These are phyloP conservation scores for Metschnikowia henanensis DNA, from an alignment of 805 yeast species.

Conservation along the genomic window DNA sequence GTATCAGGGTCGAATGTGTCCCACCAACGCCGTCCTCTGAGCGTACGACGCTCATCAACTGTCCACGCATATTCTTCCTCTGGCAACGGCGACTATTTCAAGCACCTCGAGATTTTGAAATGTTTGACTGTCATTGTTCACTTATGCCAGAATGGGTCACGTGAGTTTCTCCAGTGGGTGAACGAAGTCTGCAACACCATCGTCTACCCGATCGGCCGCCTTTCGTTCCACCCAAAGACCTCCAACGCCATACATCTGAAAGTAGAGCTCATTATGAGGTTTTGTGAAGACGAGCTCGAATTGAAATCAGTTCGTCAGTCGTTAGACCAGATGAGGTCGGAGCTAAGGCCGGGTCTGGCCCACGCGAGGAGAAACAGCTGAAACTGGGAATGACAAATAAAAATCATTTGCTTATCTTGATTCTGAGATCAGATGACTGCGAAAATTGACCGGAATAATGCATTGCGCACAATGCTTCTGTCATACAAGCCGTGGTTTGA, in stretches of 20 bases:
- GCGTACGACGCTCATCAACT: slow-evolving; percentile 5
- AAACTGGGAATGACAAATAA: background rate
- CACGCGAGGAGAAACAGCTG: background rate
- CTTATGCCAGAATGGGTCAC: slow-evolving; percentile 53
- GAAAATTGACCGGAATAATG: no score
- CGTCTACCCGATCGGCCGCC: slow-evolving; percentile 20
- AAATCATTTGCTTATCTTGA: no score
- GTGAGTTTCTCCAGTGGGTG: slow-evolving; percentile 50
- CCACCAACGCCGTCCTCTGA: background rate
- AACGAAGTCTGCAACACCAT: slow-evolving; percentile 9
- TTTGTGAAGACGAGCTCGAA: slow-evolving; percentile 31
- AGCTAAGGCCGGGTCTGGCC: slow-evolving; percentile 6
- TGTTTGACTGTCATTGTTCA: slow-evolving; percentile 53
- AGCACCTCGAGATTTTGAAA: slow-evolving; percentile 35
- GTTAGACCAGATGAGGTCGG: slow-evolving; percentile 10
- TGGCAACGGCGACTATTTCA: slow-evolving; percentile 4
- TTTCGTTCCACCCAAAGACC: slow-evolving; percentile 12
- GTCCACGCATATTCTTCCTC: slow-evolving; percentile 3
- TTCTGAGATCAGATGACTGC: no score
- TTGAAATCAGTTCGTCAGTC: slow-evolving; percentile 22
- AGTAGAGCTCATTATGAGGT: slow-evolving; percentile 32
- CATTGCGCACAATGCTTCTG: no score
- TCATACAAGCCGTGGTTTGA: no score
- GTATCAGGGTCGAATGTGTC: background rate
- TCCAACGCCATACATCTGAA: slow-evolving; percentile 35